A percentile compares a stretch with the other conserved stretches of the same genome.
Evolutionary conservation across 164 flowering plant genomes (phyloP).

Genomic region (Aristolochia californica): DNA sequence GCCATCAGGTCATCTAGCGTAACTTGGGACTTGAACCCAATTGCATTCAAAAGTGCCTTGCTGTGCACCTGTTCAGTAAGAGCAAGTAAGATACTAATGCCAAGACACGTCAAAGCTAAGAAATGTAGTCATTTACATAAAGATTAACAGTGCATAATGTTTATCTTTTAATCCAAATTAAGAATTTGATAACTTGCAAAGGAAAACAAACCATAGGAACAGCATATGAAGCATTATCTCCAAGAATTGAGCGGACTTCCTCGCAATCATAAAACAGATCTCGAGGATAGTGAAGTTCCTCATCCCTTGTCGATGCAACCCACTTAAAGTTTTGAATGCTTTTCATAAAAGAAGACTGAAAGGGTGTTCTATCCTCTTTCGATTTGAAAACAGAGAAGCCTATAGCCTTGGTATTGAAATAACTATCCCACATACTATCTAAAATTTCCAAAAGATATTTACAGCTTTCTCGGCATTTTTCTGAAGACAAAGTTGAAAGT

Average conservation of each 20-base stretch:
- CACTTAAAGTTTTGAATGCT: slow-evolving; percentile 44
- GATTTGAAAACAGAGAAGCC: slow-evolving; percentile 28
- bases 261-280: slow-evolving; percentile 77
- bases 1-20: slow-evolving; percentile 45
- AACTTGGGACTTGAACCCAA: slow-evolving; percentile 76
- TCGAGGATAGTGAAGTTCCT: slow-evolving; percentile 58
- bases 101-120: not conserved
- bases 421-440: slow-evolving; percentile 71
- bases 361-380: slow-evolving; percentile 19
- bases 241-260: slow-evolving; percentile 57
- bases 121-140: not conserved
- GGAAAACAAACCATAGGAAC: slow-evolving; percentile 61
- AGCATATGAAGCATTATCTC: slow-evolving; percentile 71
- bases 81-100: not conserved
- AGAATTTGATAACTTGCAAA: not conserved
- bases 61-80: slow-evolving; percentile 43
- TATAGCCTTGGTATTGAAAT: slow-evolving; percentile 42
- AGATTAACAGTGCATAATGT: not conserved
- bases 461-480: slow-evolving; percentile 30
- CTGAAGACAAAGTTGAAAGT: slow-evolving; percentile 34
- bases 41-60: slow-evolving; percentile 33
- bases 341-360: slow-evolving; percentile 49
- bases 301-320: slow-evolving; percentile 60
- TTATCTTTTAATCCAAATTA: not conserved
- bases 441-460: slow-evolving; percentile 62